Percentiles rank a stretch among this genome's conserved stretches.
Conservation (phyloP, 2,329 filamentous ascomycete genomes). For the Pseudogymnoascus sp. region DNA sequence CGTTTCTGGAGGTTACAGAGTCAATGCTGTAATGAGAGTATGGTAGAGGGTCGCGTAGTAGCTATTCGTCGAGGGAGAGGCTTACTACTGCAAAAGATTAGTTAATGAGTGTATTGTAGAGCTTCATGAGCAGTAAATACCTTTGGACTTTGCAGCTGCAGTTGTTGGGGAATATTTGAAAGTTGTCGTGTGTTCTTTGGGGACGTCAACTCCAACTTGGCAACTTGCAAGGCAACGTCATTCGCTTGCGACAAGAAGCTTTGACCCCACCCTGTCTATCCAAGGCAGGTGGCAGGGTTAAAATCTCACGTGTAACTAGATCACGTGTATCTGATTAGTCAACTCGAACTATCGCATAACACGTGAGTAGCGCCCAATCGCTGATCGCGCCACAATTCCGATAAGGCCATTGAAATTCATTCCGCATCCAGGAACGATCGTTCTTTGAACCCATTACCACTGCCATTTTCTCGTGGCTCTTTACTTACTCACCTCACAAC, state of each 20-base stretch:
- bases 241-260: slow-evolving; percentile 7
- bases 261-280: slow-evolving; percentile 18
- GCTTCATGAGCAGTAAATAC: neutral
- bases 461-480: neutral
- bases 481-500: neutral
- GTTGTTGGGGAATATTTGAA: neutral
- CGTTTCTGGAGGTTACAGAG: slow-evolving; percentile 3
- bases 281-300: slow-evolving; percentile 18
- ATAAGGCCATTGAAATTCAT: slow-evolving; percentile 9
- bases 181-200: slow-evolving; percentile 9
- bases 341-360: neutral
- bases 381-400: slow-evolving; percentile 5
- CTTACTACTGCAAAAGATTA: neutral
- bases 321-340: neutral
- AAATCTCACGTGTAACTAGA: neutral
- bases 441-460: neutral
- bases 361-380: neutral
- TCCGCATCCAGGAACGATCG: slow-evolving; percentile 1
- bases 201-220: slow-evolving; percentile 4
- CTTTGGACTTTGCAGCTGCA: neutral
- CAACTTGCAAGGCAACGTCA: slow-evolving; percentile 9
- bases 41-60: neutral
- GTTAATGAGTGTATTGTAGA: neutral
- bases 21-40: slow-evolving; percentile 6
- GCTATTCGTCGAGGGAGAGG: neutral